Evolutionary conservation across 1,139 yeast species (phyloP).

Genomic region (Protomyces macrosporus): DNA sequence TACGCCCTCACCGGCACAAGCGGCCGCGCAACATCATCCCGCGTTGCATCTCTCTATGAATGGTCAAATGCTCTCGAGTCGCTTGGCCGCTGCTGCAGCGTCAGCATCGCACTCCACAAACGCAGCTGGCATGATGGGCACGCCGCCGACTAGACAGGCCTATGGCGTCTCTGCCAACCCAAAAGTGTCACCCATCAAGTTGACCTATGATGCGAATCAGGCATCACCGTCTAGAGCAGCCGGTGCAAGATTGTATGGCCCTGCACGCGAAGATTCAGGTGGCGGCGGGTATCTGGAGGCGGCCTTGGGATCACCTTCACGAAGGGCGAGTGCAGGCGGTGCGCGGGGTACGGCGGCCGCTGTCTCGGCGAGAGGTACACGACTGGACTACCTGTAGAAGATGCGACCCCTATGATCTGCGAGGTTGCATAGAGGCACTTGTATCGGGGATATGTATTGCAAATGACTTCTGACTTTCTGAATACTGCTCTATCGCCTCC

Average conservation of each 20-base stretch:
- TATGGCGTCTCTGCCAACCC: not conserved
- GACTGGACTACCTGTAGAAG: no score
- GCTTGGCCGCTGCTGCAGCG: not conserved
- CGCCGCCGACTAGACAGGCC: not conserved
- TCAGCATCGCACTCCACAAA: not conserved
- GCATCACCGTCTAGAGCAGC: not conserved
- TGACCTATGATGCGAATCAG: not conserved
- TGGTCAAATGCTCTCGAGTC: not conserved
- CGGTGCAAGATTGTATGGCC: not conserved
- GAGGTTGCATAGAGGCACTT: no score
- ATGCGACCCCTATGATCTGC: no score
- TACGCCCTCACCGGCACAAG: slow-evolving; percentile 45
- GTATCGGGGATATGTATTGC: no score
- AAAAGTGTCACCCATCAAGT: not conserved
- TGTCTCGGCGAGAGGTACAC: no score
- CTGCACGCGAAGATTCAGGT: not conserved
- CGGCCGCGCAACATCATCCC: not conserved
- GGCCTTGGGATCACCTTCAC: not conserved
- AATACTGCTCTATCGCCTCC: no score
- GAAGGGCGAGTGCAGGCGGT: not conserved
- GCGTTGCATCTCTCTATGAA: not conserved
- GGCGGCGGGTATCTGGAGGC: not conserved
- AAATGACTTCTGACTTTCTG: no score
- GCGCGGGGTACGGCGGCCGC: no score
- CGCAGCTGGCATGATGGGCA: not conserved